Conservation (phyloP, 306 rosid species). For the Cucumis sativus region DNA sequence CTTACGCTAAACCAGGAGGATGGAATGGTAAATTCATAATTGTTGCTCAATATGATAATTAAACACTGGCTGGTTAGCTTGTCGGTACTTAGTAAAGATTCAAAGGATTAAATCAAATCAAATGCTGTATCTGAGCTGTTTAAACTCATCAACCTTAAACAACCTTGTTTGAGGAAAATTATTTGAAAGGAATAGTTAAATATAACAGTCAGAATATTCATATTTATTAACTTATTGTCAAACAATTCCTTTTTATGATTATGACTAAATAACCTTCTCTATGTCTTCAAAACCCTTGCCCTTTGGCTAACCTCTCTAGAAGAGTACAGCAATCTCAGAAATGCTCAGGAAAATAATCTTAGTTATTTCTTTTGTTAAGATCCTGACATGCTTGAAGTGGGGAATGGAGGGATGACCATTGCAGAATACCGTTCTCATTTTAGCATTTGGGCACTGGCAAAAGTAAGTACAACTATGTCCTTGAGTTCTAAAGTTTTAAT, state of each 20-base stretch:
- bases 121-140: background rate
- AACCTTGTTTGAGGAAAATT: background rate
- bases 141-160: background rate
- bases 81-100: background rate
- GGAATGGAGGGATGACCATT: conserved; percentile 68
- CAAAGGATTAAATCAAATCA: background rate
- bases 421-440: conserved; percentile 73
- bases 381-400: conserved; percentile 86
- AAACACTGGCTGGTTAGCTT: background rate
- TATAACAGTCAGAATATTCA: background rate
- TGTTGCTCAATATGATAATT: background rate
- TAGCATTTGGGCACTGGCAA: conserved; percentile 70
- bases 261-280: background rate
- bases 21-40: conserved; percentile 54
- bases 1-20: conserved; percentile 69
- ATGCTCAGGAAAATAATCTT: background rate
- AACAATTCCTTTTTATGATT: background rate
- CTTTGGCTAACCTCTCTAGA: background rate
- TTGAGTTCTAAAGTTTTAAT: too few relatives aligned
- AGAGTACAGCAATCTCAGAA: background rate
- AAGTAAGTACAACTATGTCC: conserved; percentile 20
- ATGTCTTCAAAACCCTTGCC: background rate
- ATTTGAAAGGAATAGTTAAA: background rate
- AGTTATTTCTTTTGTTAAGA: conserved; percentile 21
- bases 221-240: background rate